Percentiles rank a stretch among this genome's conserved stretches.
phyloP scores from a whole-genome alignment of 805 yeast genomes.

The Ogataea henricii region DNA sequence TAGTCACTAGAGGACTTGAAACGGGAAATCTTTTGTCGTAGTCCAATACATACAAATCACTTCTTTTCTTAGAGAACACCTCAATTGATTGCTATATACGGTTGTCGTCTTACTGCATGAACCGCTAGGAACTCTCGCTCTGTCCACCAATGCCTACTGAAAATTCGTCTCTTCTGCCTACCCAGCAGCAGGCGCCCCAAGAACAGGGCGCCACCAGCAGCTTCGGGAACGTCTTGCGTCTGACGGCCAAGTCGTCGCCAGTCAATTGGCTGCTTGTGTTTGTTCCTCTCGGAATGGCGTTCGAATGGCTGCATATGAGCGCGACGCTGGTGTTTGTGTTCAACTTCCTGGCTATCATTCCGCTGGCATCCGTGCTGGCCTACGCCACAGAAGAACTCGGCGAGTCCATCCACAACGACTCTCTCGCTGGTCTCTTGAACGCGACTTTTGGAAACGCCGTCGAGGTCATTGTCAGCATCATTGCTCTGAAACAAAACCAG shows the following conservation, averaged over 20 bases:
- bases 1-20: too few relatives aligned
- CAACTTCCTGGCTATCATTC: constrained; percentile 88
- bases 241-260: constrained; percentile 41
- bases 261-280: constrained; percentile 76
- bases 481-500: constrained; percentile 84
- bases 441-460: constrained; percentile 99
- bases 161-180: constrained; percentile 14
- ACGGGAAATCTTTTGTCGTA: background rate
- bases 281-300: constrained; percentile 86
- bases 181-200: constrained; percentile 5
- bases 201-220: constrained; percentile 8
- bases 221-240: constrained; percentile 6
- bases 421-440: constrained; percentile 89
- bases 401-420: constrained; percentile 78
- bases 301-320: constrained; percentile 61
- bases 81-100: too few relatives aligned
- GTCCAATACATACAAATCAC: background rate
- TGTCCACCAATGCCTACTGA: constrained; percentile 15
- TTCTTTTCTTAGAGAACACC: too few relatives aligned
- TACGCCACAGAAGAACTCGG: constrained; percentile 93
- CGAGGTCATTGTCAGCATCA: constrained; percentile 89
- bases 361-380: constrained; percentile 87
- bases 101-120: too few relatives aligned
- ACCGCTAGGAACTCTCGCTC: too few relatives aligned
- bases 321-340: constrained; percentile 61